These are phyloP conservation scores for Phaffia rhodozyma DNA, from an alignment of 1,284 basidiomycete species.

Conservation along the genomic window DNA sequence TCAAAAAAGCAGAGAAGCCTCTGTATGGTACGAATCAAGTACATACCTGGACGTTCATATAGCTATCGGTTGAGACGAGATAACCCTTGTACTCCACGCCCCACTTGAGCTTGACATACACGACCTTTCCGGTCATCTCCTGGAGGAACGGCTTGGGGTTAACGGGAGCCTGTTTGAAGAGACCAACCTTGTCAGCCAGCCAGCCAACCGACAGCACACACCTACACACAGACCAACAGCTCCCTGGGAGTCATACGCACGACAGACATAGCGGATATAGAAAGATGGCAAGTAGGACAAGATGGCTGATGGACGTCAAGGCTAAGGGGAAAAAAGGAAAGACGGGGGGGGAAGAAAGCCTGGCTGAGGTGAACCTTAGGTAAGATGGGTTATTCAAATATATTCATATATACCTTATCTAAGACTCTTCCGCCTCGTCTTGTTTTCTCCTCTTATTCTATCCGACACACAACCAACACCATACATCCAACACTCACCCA, in stretches of 20 bases:
- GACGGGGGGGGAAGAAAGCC: no score
- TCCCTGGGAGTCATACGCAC: constrained; percentile 1
- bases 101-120: constrained; percentile 95
- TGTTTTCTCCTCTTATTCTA: no score
- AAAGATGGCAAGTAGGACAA: not conserved
- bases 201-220: not conserved
- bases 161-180: constrained; percentile 47
- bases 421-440: no score
- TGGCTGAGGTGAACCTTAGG: no score
- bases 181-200: not conserved
- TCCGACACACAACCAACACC: no score
- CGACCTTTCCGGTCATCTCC: constrained; percentile 93
- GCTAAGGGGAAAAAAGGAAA: no score
- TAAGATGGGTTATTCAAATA: no score
- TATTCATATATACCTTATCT: no score
- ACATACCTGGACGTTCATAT: constrained; percentile 96
- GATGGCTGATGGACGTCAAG: not conserved
- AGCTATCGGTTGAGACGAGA: constrained; percentile 94
- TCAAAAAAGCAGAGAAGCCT: not conserved
- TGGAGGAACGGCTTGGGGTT: constrained; percentile 99
- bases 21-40: not conserved
- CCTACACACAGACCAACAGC: not conserved
- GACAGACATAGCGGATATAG: constrained; percentile 13
- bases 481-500: no score
- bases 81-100: constrained; percentile 98